These are phyloP conservation scores for Diospyros kaki DNA, from an alignment of 148 eudicot genomes.

Conservation along the genomic window DNA sequence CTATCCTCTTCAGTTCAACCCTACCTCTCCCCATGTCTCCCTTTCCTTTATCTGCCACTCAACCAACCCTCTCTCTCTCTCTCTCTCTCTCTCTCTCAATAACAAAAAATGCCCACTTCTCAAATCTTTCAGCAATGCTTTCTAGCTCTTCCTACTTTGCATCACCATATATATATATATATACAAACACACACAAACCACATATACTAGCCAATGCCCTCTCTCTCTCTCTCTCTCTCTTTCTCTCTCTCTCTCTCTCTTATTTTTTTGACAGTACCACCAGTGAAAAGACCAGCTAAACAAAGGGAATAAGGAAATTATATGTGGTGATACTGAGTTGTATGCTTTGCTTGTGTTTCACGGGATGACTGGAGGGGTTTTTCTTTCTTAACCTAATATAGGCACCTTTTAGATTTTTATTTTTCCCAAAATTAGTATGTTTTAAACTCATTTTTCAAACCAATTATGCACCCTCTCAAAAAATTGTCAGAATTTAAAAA, in stretches of 20 bases:
- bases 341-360: neutral
- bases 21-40: slow-evolving; percentile 32
- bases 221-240: neutral
- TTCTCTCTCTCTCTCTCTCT: neutral
- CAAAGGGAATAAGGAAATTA: neutral
- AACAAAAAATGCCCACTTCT: neutral
- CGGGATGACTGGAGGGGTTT: no score
- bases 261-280: neutral
- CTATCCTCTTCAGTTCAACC: slow-evolving; percentile 34
- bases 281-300: neutral
- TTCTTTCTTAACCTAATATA: no score
- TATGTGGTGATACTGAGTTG: neutral
- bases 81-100: slow-evolving; percentile 4
- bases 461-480: no score
- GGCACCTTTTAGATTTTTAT: no score
- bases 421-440: no score
- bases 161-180: slow-evolving; percentile 18
- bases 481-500: no score
- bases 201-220: neutral
- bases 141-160: slow-evolving; percentile 20
- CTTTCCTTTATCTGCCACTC: slow-evolving; percentile 2
- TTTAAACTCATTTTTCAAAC: no score
- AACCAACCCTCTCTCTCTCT: slow-evolving; percentile 2
- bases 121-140: neutral
- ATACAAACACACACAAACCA: neutral